Conservation (phyloP, 148 eudicot genomes). For the Silene latifolia region DNA sequence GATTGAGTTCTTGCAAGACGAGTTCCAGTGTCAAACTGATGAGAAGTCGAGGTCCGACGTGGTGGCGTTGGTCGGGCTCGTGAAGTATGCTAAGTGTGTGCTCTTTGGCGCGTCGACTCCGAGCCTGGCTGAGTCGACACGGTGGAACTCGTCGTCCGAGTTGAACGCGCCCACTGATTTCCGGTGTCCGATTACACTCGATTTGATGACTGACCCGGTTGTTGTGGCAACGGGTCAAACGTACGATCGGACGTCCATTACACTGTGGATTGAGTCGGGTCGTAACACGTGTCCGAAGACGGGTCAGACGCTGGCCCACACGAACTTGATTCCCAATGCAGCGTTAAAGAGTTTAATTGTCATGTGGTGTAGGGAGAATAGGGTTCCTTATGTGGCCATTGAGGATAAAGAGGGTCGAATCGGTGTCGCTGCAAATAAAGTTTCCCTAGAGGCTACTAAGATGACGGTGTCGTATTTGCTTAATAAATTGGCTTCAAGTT, state of each 20-base stretch:
- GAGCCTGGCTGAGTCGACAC: conserved; percentile 23
- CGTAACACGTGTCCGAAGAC: conserved; percentile 88
- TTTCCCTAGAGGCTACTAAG: conserved; percentile 75
- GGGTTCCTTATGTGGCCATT: conserved; percentile 52
- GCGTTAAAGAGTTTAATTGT: conserved; percentile 71
- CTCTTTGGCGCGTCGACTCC: conserved; percentile 57
- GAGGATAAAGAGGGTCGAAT: conserved; percentile 32
- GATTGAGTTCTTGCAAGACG: conserved; percentile 76
- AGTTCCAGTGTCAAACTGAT: conserved; percentile 59
- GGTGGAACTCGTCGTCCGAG: conserved; percentile 38
- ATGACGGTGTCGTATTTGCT: conserved; percentile 76
- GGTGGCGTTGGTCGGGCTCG: conserved; percentile 65
- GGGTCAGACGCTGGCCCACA: conserved; percentile 59
- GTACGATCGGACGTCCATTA: conserved; percentile 65
- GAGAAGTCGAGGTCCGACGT: conserved; percentile 57
- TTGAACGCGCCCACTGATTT: conserved; percentile 64
- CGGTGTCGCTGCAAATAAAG: conserved; percentile 40
- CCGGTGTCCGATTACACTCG: conserved; percentile 25
- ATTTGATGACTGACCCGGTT: conserved; percentile 81
- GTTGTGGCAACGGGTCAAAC: conserved; percentile 91
- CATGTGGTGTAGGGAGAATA: conserved; percentile 84
- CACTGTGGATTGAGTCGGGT: conserved; percentile 76
- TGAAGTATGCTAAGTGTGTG: conserved; percentile 79
- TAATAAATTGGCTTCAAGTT: conserved; percentile 31
- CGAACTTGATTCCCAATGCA: conserved; percentile 56